phyloP scores from a whole-genome alignment of 2,329 filamentous ascomycete species.

The Colletotrichum tanaceti region DNA sequence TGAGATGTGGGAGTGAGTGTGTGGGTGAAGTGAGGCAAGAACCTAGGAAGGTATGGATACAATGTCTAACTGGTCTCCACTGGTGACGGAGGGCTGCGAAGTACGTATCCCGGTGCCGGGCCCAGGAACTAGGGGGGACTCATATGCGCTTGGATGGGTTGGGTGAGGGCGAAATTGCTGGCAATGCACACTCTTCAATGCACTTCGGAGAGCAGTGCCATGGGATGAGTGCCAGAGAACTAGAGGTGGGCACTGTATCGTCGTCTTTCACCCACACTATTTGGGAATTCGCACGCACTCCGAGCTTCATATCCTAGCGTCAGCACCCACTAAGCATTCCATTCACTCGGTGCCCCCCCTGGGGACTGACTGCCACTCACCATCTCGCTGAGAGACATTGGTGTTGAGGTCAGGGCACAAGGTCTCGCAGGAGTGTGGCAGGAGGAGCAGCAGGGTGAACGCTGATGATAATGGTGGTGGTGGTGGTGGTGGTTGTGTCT shows the following conservation, averaged over 20 bases:
- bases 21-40: slow-evolving; percentile 3
- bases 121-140: slow-evolving; percentile 27
- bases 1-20: not conserved
- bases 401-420: not conserved
- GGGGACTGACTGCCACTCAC: slow-evolving; percentile 11
- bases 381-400: slow-evolving; percentile 5
- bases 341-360: slow-evolving; percentile 24
- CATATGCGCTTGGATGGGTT: slow-evolving; percentile 40
- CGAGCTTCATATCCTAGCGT: slow-evolving; percentile 34
- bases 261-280: slow-evolving; percentile 27
- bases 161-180: slow-evolving; percentile 38
- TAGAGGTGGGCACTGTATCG: not conserved
- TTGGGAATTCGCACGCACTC: slow-evolving; percentile 12
- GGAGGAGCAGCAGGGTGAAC: slow-evolving; percentile 5
- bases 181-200: slow-evolving; percentile 39
- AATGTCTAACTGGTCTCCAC: slow-evolving; percentile 12
- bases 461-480: not conserved
- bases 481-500: not conserved
- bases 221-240: not conserved
- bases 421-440: not conserved
- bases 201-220: not conserved
- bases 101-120: slow-evolving; percentile 18
- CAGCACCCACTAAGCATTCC: slow-evolving; percentile 24
- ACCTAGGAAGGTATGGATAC: slow-evolving; percentile 10
- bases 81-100: not conserved